Evolutionary conservation across 2,329 filamentous ascomycete species (phyloP).

Genomic region (Aspergillus fructus): DNA sequence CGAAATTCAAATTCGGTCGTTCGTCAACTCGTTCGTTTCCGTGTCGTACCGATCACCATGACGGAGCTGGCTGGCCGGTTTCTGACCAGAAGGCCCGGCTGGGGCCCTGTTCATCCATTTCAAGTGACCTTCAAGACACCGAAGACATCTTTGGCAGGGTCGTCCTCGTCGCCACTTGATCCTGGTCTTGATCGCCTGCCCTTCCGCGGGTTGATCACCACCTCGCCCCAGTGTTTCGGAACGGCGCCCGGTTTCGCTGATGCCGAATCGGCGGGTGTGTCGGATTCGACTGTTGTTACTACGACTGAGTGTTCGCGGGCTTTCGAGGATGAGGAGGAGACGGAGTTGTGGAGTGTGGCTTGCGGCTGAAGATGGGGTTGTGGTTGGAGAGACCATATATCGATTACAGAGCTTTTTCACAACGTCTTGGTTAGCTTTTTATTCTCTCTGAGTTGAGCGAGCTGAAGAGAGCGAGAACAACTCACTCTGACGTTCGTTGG

Average conservation of each 20-base stretch:
- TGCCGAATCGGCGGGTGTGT: slow-evolving; percentile 16
- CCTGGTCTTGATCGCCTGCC: slow-evolving; percentile 29
- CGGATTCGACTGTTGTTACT: slow-evolving; percentile 18
- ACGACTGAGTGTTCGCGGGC: slow-evolving; percentile 20
- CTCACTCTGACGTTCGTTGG: slow-evolving; percentile 48
- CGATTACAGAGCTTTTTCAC: slow-evolving; percentile 39
- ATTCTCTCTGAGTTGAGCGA: neutral
- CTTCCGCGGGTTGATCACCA: slow-evolving; percentile 42
- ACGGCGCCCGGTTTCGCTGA: slow-evolving; percentile 23
- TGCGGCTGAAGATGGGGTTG: slow-evolving; percentile 41
- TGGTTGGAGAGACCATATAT: slow-evolving; percentile 46
- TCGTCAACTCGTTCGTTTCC: slow-evolving; percentile 1
- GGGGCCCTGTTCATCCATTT: neutral
- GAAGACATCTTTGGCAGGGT: slow-evolving; percentile 36
- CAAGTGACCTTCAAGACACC: slow-evolving; percentile 39
- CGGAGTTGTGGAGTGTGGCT: slow-evolving; percentile 34
- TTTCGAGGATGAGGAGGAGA: slow-evolving; percentile 29
- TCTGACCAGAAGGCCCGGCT: neutral
- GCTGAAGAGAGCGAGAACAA: neutral
- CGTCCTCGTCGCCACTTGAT: slow-evolving; percentile 22
- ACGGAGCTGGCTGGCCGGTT: neutral
- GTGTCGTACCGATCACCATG: slow-evolving; percentile 8
- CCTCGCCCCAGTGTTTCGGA: slow-evolving; percentile 46
- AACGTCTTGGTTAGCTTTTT: neutral
- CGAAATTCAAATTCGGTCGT: neutral